Conservation (phyloP, 2,329 filamentous ascomycete genomes). For the Aspergillus aculeatus region DNA sequence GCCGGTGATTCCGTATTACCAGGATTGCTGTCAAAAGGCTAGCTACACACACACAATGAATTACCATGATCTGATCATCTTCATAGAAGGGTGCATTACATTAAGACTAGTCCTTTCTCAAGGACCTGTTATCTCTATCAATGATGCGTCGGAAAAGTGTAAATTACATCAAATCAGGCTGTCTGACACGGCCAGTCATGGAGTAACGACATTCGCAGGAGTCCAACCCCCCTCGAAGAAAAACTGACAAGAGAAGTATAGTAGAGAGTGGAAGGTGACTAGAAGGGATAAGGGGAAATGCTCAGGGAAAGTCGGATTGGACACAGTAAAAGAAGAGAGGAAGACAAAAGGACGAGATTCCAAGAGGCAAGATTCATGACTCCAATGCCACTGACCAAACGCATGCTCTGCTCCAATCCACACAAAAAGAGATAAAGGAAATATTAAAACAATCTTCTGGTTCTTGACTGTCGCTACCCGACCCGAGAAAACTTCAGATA, state of each 20-base stretch:
- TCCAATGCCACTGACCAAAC: conserved; percentile 2
- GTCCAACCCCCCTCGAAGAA: neutral
- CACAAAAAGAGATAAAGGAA: neutral
- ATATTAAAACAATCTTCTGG: conserved; percentile 4
- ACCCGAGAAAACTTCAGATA: conserved; percentile 10
- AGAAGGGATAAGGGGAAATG: neutral
- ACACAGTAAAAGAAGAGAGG: neutral
- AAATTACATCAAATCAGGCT: conserved; percentile 19
- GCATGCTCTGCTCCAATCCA: conserved; percentile 4
- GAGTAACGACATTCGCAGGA: conserved; percentile 1
- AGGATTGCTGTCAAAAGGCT: too few relatives aligned
- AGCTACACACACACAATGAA: neutral
- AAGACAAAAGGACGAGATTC: neutral
- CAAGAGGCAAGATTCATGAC: conserved; percentile 2
- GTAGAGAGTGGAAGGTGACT: neutral
- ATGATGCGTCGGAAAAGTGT: conserved; percentile 9
- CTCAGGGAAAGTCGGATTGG: neutral
- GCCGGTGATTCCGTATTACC: too few relatives aligned
- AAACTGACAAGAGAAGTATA: conserved; percentile 1
- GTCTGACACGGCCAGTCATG: conserved; percentile 3
- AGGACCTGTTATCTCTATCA: conserved; percentile 22
- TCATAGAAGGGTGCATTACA: neutral
- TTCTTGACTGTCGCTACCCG: conserved; percentile 11
- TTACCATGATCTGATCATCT: neutral
- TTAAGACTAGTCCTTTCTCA: neutral